phyloP scores from a whole-genome alignment of 2,329 filamentous ascomycete genomes.

The Trichophyton rubrum region DNA sequence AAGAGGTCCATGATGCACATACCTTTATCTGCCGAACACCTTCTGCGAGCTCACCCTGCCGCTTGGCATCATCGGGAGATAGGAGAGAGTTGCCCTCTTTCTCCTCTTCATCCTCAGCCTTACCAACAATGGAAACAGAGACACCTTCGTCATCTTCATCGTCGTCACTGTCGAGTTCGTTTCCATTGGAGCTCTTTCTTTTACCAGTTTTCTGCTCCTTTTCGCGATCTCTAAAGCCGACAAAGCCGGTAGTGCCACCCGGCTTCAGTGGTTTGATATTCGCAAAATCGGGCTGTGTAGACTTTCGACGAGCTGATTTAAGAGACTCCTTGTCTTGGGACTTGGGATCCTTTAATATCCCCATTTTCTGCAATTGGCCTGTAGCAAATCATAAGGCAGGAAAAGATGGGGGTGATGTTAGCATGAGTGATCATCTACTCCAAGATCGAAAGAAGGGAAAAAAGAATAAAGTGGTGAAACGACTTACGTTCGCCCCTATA shows the following conservation, averaged over 20 bases:
- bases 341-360: slow-evolving; percentile 62
- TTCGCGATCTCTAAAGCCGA: slow-evolving; percentile 66
- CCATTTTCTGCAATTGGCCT: slow-evolving; percentile 97
- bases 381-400: neutral
- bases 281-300: slow-evolving; percentile 71
- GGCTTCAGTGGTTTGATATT: slow-evolving; percentile 73
- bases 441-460: neutral
- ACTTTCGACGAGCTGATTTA: slow-evolving; percentile 60
- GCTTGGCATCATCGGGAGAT: slow-evolving; percentile 49
- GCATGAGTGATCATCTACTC: neutral
- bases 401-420: slow-evolving; percentile 5
- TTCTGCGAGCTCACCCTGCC: slow-evolving; percentile 50
- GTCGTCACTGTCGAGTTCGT: slow-evolving; percentile 63
- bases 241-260: slow-evolving; percentile 79
- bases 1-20: slow-evolving; percentile 14
- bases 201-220: slow-evolving; percentile 47
- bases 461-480: neutral
- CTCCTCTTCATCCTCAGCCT: slow-evolving; percentile 49
- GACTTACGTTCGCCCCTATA: slow-evolving; percentile 85
- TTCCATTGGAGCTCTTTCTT: slow-evolving; percentile 44
- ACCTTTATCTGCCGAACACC: slow-evolving; percentile 56
- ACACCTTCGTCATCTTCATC: slow-evolving; percentile 60
- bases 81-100: slow-evolving; percentile 37
- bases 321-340: slow-evolving; percentile 47
- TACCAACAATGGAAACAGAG: slow-evolving; percentile 45